These are phyloP conservation scores for Phyllosticta capitalensis DNA, from an alignment of 2,329 filamentous ascomycete species.

Conservation along the genomic window DNA sequence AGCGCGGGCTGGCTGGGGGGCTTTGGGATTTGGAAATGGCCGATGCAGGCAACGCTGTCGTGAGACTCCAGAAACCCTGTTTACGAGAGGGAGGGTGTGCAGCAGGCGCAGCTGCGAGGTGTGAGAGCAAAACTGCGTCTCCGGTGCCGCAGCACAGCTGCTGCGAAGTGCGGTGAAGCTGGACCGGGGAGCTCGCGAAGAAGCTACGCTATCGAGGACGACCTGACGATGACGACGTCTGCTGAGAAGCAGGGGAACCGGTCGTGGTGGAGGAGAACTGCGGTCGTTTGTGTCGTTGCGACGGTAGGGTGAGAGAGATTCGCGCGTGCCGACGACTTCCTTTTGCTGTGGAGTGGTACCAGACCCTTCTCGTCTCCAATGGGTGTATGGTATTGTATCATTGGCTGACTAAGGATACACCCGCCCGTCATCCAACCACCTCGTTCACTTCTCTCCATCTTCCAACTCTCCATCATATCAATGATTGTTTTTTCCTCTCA, in stretches of 20 bases:
- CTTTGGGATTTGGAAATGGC: constrained; percentile 8
- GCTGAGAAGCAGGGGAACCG: not conserved
- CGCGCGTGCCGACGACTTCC: no score
- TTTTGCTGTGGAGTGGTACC: no score
- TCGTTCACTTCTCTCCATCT: no score
- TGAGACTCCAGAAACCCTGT: constrained; percentile 10
- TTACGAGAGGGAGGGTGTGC: constrained; percentile 6
- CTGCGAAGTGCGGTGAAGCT: constrained; percentile 9
- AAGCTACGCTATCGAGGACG: not conserved
- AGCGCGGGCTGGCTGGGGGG: constrained; percentile 5
- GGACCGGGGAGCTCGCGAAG: not conserved
- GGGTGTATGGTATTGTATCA: no score
- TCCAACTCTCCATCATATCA: no score
- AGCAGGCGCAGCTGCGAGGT: constrained; percentile 6
- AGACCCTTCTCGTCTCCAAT: no score
- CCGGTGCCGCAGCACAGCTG: constrained; percentile 2
- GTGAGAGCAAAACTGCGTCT: not conserved
- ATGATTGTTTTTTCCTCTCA: not conserved
- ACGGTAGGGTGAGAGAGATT: no score
- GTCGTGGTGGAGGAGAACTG: no score
- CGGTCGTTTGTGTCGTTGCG: no score
- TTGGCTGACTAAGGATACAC: no score
- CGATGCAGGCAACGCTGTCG: constrained; percentile 9
- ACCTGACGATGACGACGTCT: not conserved
- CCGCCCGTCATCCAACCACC: no score